Evolutionary conservation across 225 moss, liverwort and hornwort genomes (phyloP), one percentile per base, ranked within the genome.

Genomic region (Polytrichum commune): DNA sequence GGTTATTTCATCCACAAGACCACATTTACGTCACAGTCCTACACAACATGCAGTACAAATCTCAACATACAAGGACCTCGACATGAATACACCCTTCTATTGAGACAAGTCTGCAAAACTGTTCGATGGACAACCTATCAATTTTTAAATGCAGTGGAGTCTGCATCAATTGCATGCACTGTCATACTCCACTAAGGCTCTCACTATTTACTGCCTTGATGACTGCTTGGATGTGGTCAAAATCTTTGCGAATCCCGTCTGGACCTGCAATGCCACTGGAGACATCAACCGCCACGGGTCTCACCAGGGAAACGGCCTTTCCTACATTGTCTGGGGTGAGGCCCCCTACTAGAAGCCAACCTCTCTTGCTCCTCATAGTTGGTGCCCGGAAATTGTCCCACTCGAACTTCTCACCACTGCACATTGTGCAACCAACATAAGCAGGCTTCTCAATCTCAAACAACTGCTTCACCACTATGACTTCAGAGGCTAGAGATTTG

Each of bases 261-360:
- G 86, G 60, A 32, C 91, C 94, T 8, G 91, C 72, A 75, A 97
- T 94, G 29, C 94, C 96, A 80, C 93, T 94, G 2, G 93, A 89
- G 56, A 97, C 97, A 84, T 97, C 94, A 60, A 97, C 89, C 26
- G 88, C 94, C 80, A 76, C 73, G 0, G 92, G 92, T 66, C 78
- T 76, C 29, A 92, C 74, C 28, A 82, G 79, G 60, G 94, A 85
- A 54, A 97, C 82, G 18, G 97, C 92, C n/a, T 29, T 65, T 1
- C 67, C 82, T 13, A 97, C 89, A 80, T 97, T 94, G n/a, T 76
- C 83, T 54, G 93, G 91, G 58, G 78, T 82, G 4, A 97, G 85
- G 9, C 94, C 94, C 8, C 94, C 90, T 64, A 94, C 94, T 58
- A 97, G 75, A 69, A 97, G 79, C 96, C 93, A 97, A 16, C 96